Base-by-base conservation (phyloP, 805 yeast genomes). In the Metschnikowia lachancei region DNA sequence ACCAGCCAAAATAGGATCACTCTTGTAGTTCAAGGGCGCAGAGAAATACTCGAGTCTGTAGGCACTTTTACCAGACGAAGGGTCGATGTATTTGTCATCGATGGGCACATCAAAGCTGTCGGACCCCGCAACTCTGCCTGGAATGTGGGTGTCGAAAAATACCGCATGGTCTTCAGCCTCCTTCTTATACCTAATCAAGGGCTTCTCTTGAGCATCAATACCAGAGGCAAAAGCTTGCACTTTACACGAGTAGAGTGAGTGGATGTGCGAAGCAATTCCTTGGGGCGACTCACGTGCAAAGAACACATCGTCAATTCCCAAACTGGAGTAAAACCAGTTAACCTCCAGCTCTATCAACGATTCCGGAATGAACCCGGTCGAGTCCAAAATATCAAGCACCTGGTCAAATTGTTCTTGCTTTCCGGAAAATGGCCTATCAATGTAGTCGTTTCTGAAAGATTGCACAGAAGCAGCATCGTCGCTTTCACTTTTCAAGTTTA, bases 281-380 rank as follows among this genome's bases (percentile, higher is more conserved):
- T 77, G 81, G 12, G 91, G 85, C 4, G 87, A 72, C 62, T 92
- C 97, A 52, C 85, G 81, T 36, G 94, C 94, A 63, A 92, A 91
- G 67, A 87, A 92, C 26, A 88, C 84, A 61, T 90, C 97, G 62
- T 91, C 97, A 49, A 92, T 89, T 22, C 97, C 97, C 54, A 92
- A 75, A 34, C 79, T 69, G 47, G 85, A 81, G 71, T 94, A 94
- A 64, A 92, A 91, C 95, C 97, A 90, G 39, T 75, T 78, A 7
- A 92, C 83, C 68, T 92, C 98, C 45, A 78, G 74, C 66, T 90
- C 97, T 54, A 92, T 87, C 57, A 89, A 74, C 46, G 79, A 69
- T 57, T 87, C 95, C 9, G 98, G 99, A 50, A 92, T 87, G 61
- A 92, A 87, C 0, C 97, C 98, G 29, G 84, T 81, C 44, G 78